phyloP scores from a whole-genome alignment of 495 filamentous ascomycete genomes.

The Daldinia grandis region DNA sequence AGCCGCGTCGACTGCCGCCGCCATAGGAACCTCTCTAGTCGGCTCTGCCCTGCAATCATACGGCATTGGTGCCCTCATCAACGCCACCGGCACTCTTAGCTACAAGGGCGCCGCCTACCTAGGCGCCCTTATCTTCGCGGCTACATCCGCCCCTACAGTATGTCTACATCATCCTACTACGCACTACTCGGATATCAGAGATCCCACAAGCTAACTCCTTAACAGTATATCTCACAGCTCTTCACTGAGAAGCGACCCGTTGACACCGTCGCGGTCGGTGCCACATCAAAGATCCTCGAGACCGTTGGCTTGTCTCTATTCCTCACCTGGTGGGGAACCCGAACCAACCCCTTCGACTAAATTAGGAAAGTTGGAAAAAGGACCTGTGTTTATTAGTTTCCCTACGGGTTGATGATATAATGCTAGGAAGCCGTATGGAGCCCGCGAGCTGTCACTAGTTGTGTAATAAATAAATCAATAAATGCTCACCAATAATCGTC shows the following conservation, averaged over 20 bases:
- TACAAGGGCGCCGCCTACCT: constrained; percentile 98
- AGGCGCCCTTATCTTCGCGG: constrained; percentile 88
- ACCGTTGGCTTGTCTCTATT: constrained; percentile 91
- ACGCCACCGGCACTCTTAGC: constrained; percentile 89
- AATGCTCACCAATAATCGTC: constrained; percentile 2
- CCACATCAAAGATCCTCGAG: constrained; percentile 84
- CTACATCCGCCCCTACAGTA: constrained; percentile 88
- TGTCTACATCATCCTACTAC: constrained; percentile 47
- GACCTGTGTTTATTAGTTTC: constrained; percentile 36
- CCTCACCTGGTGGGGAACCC: constrained; percentile 97
- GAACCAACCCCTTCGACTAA: constrained; percentile 81
- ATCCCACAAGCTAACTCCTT: background rate
- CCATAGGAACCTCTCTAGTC: constrained; percentile 88
- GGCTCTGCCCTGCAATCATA: constrained; percentile 93
- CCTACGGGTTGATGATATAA: constrained; percentile 8
- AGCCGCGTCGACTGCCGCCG: constrained; percentile 82
- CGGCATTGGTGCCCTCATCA: constrained; percentile 93
- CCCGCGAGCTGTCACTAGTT: background rate
- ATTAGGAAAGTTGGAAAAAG: constrained; percentile 10
- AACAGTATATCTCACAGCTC: constrained; percentile 82
- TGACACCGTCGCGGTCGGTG: constrained; percentile 87
- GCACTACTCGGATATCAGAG: background rate
- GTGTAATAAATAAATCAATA: constrained; percentile 15
- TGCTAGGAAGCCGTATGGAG: constrained; percentile 4
- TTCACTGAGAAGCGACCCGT: constrained; percentile 90